Percentiles rank a stretch among this genome's conserved stretches.
Conservation (phyloP, 164 flowering plant species). For the Kingdonia uniflora region DNA sequence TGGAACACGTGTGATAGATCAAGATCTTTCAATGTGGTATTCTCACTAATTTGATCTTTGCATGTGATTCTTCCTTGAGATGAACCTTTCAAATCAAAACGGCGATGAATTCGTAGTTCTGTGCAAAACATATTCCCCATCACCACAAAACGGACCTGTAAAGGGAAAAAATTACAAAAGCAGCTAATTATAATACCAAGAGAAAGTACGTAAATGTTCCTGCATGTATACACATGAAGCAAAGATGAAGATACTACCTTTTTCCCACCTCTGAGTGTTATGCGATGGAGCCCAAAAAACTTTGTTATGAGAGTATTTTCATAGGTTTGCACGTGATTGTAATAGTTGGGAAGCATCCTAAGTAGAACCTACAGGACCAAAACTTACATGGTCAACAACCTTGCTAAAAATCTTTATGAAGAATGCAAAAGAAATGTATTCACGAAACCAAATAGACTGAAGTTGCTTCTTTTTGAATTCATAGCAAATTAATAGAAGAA, state of each 20-base stretch:
- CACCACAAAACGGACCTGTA: constrained; percentile 86
- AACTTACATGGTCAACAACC: constrained; percentile 3
- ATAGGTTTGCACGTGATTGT: constrained; percentile 54
- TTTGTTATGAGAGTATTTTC: constrained; percentile 94
- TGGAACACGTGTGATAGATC: constrained; percentile 71
- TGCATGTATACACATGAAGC: neutral
- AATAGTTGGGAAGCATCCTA: constrained; percentile 78
- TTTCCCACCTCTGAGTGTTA: constrained; percentile 41
- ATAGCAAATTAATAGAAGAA: too few species aligned
- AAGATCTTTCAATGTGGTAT: constrained; percentile 83
- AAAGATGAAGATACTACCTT: constrained; percentile 38
- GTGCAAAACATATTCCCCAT: constrained; percentile 99
- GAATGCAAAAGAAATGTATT: too few species aligned
- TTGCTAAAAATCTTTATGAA: too few species aligned
- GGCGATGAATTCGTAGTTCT: constrained; percentile 73
- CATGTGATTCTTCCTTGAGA: constrained; percentile 66
- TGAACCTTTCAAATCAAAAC: constrained; percentile 94
- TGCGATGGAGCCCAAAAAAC: constrained; percentile 84
- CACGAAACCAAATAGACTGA: too few species aligned
- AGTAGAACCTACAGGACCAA: constrained; percentile 44
- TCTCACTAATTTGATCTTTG: constrained; percentile 39
- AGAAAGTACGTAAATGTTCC: neutral
- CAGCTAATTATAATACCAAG: neutral
- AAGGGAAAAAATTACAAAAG: constrained; percentile 2
- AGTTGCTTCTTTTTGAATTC: too few species aligned